These are phyloP conservation scores for Quercus lobata DNA, from an alignment of 331 rosid species.

Conservation along the genomic window DNA sequence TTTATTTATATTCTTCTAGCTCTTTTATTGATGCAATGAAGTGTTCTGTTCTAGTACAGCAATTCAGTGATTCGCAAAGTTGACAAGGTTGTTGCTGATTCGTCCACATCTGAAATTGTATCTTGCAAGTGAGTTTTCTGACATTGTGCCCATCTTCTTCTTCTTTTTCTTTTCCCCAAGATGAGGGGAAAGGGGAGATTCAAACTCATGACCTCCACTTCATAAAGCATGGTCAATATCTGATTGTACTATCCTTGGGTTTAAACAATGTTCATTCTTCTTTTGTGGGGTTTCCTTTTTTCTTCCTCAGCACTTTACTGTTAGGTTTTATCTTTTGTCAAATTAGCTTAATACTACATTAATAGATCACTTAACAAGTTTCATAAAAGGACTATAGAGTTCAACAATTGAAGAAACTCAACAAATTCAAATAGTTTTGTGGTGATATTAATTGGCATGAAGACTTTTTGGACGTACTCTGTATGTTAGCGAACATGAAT, in stretches of 20 bases:
- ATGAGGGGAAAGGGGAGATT: too few relatives aligned
- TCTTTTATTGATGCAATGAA: not conserved
- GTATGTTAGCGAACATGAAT: not conserved
- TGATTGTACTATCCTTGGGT: too few relatives aligned
- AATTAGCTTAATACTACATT: not conserved
- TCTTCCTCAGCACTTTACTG: not conserved
- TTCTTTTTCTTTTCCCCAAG: not conserved
- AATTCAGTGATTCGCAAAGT: conserved; percentile 68
- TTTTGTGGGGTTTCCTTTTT: not conserved
- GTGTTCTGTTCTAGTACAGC: conserved; percentile 55
- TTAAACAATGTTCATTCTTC: not conserved
- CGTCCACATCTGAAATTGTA: conserved; percentile 61
- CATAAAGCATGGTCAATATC: too few relatives aligned
- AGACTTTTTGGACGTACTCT: not conserved
- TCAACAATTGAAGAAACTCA: not conserved
- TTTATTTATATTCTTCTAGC: not conserved
- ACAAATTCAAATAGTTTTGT: not conserved
- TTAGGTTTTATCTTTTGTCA: conserved; percentile 3
- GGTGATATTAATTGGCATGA: not conserved
- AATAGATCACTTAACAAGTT: not conserved
- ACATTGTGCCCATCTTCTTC: not conserved
- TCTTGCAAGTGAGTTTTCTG: conserved; percentile 60
- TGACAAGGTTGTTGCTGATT: conserved; percentile 53
- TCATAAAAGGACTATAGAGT: not conserved
- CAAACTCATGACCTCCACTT: too few relatives aligned